phyloP scores from a whole-genome alignment of 192 early-diverging fungal genomes.

The Backusella psychrophila region DNA sequence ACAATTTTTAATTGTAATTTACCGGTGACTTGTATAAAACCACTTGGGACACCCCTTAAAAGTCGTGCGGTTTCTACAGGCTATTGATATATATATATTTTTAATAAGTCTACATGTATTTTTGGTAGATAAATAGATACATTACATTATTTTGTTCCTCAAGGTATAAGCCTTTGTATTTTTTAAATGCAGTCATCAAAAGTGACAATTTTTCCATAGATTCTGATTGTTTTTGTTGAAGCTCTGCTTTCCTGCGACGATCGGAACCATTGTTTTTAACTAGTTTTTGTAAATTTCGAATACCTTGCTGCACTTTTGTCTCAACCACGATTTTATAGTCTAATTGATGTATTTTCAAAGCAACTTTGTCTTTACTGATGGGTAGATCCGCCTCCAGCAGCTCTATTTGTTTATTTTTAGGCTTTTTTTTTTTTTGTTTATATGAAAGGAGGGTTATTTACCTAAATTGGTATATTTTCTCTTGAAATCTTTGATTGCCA shows the following conservation, averaged over 20 bases:
- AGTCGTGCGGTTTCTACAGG: not conserved
- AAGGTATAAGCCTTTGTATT: conserved; percentile 84
- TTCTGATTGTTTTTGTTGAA: conserved; percentile 52
- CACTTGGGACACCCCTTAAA: conserved; percentile 46
- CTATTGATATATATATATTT: not conserved
- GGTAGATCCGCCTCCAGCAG: conserved; percentile 63
- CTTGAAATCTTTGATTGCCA: not conserved
- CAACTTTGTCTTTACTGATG: conserved; percentile 63
- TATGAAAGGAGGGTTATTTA: not conserved
- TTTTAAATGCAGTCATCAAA: conserved; percentile 68
- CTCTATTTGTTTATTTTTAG: conserved; percentile 34
- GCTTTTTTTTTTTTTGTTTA: not conserved
- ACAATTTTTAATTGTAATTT: conserved; percentile 66
- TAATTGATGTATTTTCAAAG: conserved; percentile 80
- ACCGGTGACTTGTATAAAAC: conserved; percentile 67
- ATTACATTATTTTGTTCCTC: conserved; percentile 58
- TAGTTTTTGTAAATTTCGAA: conserved; percentile 35
- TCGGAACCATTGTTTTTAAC: conserved; percentile 33
- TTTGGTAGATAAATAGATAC: not conserved
- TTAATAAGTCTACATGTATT: not conserved
- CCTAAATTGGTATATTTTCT: conserved; percentile 11
- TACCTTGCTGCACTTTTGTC: conserved; percentile 83
- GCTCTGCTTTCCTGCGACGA: conserved; percentile 47
- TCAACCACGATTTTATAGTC: conserved; percentile 91
- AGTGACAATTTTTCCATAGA: conserved; percentile 73